Percentiles rank a stretch among this genome's conserved stretches.
Evolutionary conservation across 1,284 basidiomycete species (phyloP).

Genomic region (Malassezia pachydermatis): DNA sequence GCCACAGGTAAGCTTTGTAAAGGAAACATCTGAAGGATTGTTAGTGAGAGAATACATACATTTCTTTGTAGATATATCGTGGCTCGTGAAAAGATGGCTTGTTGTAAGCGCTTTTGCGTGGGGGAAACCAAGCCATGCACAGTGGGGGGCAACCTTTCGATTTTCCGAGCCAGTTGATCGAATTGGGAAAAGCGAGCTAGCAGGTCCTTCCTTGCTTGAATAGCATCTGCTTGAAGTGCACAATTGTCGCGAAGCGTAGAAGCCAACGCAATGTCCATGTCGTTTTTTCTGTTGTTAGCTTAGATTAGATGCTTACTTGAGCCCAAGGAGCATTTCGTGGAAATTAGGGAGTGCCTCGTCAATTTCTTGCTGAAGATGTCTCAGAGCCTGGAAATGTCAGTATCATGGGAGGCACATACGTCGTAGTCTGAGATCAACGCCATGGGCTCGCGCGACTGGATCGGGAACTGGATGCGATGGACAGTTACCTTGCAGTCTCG

Average conservation of each 20-base stretch:
- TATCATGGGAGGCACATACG: conserved; percentile 33
- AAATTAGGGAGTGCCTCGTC: conserved; percentile 61
- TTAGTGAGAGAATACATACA: conserved; percentile 54
- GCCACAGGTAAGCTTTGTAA: conserved; percentile 55
- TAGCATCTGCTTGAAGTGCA: conserved; percentile 53
- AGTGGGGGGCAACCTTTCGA: conserved; percentile 58
- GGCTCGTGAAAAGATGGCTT: conserved; percentile 66
- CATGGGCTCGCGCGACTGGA: too few species aligned
- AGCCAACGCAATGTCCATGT: conserved; percentile 31
- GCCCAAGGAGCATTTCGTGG: conserved; percentile 58
- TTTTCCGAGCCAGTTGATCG: conserved; percentile 74
- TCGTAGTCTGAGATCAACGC: too few species aligned
- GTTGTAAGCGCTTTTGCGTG: conserved; percentile 71
- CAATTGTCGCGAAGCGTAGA: conserved; percentile 37
- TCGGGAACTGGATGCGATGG: conserved; percentile 54
- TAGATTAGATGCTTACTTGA: conserved; percentile 51
- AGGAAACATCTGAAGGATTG: conserved; percentile 28
- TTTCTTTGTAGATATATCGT: conserved; percentile 75
- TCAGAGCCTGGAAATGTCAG: conserved; percentile 51
- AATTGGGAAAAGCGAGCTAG: conserved; percentile 75
- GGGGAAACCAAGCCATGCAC: not conserved
- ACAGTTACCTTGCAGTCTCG: conserved; percentile 67
- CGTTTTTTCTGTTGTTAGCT: conserved; percentile 21
- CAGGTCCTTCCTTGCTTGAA: conserved; percentile 64
- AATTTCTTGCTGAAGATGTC: conserved; percentile 67